A percentile compares a stretch with the other conserved stretches of the same genome.
phyloP scores from a whole-genome alignment of 371 early-diverging fungal genomes.

The Homolaphlyctis polyrhiza region DNA sequence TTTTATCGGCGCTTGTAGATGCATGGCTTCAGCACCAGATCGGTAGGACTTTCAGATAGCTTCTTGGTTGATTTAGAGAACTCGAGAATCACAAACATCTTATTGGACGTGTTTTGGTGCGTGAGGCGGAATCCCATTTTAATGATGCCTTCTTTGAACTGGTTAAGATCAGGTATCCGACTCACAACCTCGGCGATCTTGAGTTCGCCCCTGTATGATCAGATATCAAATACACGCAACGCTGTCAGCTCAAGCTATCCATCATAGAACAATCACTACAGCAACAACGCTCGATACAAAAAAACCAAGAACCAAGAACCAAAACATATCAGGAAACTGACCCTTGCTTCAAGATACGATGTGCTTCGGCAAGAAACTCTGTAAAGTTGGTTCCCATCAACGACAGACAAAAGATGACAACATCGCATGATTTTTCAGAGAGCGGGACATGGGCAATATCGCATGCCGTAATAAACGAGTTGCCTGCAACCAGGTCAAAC shows the following conservation, averaged over 20 bases:
- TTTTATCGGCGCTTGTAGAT: slow-evolving; percentile 79
- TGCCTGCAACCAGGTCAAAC: slow-evolving; percentile 89
- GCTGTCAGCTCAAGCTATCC: neutral
- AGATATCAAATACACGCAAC: neutral
- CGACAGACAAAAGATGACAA: slow-evolving; percentile 91
- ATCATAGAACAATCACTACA: too few relatives aligned
- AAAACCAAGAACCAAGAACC: too few relatives aligned
- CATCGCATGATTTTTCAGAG: slow-evolving; percentile 67
- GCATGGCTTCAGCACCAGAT: slow-evolving; percentile 74
- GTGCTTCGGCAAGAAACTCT: slow-evolving; percentile 87
- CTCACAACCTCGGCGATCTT: slow-evolving; percentile 93
- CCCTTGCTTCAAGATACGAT: slow-evolving; percentile 79
- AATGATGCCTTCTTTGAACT: slow-evolving; percentile 68
- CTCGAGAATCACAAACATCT: slow-evolving; percentile 88
- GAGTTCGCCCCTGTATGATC: slow-evolving; percentile 65
- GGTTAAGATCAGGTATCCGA: slow-evolving; percentile 73
- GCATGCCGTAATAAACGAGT: slow-evolving; percentile 81
- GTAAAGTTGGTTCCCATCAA: slow-evolving; percentile 97
- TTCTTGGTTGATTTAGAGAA: slow-evolving; percentile 56
- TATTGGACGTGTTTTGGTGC: slow-evolving; percentile 55
- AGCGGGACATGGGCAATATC: slow-evolving; percentile 91
- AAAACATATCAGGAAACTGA: slow-evolving; percentile 35
- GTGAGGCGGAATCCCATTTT: slow-evolving; percentile 68
- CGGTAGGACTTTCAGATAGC: too few relatives aligned
- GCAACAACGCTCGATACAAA: neutral